Base-by-base conservation (phyloP, 2,329 filamentous ascomycete species). In the Fusarium torreyae region DNA sequence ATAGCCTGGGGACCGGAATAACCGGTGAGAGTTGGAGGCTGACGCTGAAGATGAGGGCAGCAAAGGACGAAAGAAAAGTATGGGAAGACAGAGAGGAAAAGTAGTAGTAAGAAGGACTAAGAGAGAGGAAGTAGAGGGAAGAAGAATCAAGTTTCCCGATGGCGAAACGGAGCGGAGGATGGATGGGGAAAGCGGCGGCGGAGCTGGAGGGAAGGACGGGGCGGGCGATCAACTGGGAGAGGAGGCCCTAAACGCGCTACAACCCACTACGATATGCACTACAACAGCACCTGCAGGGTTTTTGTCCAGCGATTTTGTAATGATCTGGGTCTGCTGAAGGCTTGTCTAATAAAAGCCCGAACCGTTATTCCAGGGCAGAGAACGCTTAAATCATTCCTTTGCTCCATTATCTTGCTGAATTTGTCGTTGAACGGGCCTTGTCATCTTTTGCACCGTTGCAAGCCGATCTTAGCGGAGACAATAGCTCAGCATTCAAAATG, bases 131-230 rank as follows among this genome's bases (percentile, higher is more conserved):
- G 52, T 52, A 50, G 42, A 49, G 58, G 58, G 55, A 68, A 59
- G 57, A 38, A 55, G 66, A 67, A 62, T 52, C 70, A 72, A 68
- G 70, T 73, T 73, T 73, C 69, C 62, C 54, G 55, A 70, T 57
- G 65, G 65, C 59, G 53, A 63, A 63, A 65, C 63, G 56, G 68
- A 69, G 63, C 55, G 59, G 68, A 68, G 44, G 55, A 57, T 39
- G 57, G 70, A 71, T 54, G 55, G 52, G 51, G 50, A 45, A 60
- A 57, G 42, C 59, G 56, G 49, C 50, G 62, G 50, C 61, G 57
- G 44, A 60, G 65, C 61, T 44, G 68, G 61, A 57, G 57, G 48
- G 38, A 49, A 64, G 49, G 66, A 49, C 46, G 63, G 48, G 48
- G 57, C 36, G 64, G 65, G 49, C 51, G 48, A 64, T 57, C 51